A percentile compares a stretch with the other conserved stretches of the same genome.
Conservation (phyloP, 306 rosid genomes). For the Vachellia collinsii region DNA sequence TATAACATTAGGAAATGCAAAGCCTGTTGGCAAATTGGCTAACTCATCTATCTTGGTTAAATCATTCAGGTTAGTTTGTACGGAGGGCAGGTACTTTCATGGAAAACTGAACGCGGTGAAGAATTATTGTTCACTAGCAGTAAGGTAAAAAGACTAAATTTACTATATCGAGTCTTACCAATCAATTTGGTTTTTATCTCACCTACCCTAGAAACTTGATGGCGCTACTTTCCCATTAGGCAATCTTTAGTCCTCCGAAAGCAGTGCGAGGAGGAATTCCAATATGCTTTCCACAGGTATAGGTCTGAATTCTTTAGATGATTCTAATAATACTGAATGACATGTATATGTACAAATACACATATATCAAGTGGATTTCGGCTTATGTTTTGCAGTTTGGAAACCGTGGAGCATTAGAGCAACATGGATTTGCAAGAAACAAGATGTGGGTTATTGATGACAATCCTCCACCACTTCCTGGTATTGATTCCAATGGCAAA, state of each 20-base stretch:
- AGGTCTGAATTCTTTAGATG: neutral
- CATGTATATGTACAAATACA: neutral
- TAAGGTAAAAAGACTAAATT: conserved; percentile 51
- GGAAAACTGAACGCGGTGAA: conserved; percentile 76
- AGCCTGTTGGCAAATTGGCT: neutral
- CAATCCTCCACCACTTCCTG: conserved; percentile 66
- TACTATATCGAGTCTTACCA: neutral
- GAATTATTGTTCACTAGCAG: conserved; percentile 75
- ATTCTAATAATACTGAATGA: neutral
- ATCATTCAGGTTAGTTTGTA: conserved; percentile 74
- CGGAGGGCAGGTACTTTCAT: conserved; percentile 92
- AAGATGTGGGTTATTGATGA: conserved; percentile 69
- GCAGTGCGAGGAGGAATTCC: conserved; percentile 95
- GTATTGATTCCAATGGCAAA: conserved; percentile 62
- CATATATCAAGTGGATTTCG: conserved; percentile 6
- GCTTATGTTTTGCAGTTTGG: conserved; percentile 58
- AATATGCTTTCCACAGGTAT: conserved; percentile 92
- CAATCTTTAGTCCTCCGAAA: conserved; percentile 72
- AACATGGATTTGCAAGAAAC: conserved; percentile 92
- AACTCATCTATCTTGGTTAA: neutral
- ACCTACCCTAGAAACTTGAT: conserved; percentile 2
- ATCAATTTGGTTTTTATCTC: neutral
- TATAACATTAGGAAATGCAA: neutral
- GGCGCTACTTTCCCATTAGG: conserved; percentile 45
- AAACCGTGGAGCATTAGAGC: conserved; percentile 69